Conservation (phyloP, 2,329 filamentous ascomycete genomes). For the Diaporthe sp. region DNA sequence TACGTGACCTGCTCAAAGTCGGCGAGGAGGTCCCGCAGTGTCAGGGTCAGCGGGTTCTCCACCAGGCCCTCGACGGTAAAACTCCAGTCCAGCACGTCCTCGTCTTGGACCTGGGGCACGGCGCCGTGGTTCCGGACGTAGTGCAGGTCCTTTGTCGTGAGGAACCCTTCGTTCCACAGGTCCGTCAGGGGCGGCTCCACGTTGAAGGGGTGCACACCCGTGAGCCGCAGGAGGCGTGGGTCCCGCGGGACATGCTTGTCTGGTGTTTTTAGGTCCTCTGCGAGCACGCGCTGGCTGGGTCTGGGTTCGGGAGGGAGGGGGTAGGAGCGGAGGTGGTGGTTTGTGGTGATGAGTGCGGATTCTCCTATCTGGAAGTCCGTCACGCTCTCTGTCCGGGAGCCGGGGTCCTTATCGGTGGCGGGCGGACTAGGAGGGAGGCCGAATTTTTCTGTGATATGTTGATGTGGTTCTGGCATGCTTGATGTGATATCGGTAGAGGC, state of each 20-base stretch:
- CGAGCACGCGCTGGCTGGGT: conserved; percentile 70
- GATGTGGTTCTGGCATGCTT: neutral
- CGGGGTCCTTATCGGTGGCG: conserved; percentile 50
- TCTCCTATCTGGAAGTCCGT: conserved; percentile 38
- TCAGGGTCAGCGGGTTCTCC: conserved; percentile 78
- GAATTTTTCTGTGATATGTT: conserved; percentile 27
- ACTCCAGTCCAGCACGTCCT: conserved; percentile 81
- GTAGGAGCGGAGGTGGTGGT: conserved; percentile 51
- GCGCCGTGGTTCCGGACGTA: conserved; percentile 92
- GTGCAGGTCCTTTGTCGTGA: conserved; percentile 88
- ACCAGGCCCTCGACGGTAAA: conserved; percentile 88
- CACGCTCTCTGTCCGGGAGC: conserved; percentile 46
- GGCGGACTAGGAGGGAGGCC: conserved; percentile 53
- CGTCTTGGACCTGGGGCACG: conserved; percentile 80
- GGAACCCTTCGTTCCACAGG: conserved; percentile 82
- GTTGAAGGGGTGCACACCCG: conserved; percentile 92
- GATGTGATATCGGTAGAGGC: neutral
- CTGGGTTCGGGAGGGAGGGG: conserved; percentile 72
- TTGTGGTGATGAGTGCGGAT: conserved; percentile 23
- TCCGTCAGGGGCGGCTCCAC: conserved; percentile 84
- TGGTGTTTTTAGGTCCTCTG: conserved; percentile 84
- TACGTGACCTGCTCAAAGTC: conserved; percentile 86
- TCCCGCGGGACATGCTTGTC: conserved; percentile 85
- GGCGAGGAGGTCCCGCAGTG: conserved; percentile 75
- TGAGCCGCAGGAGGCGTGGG: conserved; percentile 83